Evolutionary conservation across 2,329 filamentous ascomycete species (phyloP).

Genomic region (Paramyrothecium roridum): DNA sequence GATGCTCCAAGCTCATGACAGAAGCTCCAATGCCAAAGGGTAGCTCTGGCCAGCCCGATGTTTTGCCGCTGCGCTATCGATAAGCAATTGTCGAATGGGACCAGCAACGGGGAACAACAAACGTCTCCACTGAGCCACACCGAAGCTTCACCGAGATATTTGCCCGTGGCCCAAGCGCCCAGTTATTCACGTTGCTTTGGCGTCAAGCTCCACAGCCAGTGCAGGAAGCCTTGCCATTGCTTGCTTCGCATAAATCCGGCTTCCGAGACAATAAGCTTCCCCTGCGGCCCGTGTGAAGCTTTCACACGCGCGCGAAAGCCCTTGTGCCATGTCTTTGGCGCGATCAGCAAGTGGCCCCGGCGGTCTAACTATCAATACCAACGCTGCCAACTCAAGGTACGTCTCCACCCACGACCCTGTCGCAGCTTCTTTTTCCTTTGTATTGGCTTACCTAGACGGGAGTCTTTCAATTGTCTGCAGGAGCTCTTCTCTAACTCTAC

Average conservation of each 20-base stretch:
- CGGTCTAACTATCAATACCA: slow-evolving; percentile 62
- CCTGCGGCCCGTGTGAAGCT: not conserved
- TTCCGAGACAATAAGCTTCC: slow-evolving; percentile 11
- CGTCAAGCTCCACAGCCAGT: slow-evolving; percentile 3
- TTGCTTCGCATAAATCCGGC: slow-evolving; percentile 13
- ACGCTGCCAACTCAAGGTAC: slow-evolving; percentile 50
- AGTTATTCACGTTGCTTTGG: slow-evolving; percentile 5
- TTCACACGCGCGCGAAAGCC: slow-evolving; percentile 1
- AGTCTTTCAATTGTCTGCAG: too few relatives aligned
- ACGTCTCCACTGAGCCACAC: slow-evolving; percentile 5
- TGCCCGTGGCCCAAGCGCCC: slow-evolving; percentile 15
- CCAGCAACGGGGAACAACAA: not conserved
- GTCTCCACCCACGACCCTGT: slow-evolving; percentile 6
- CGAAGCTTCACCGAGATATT: slow-evolving; percentile 5
- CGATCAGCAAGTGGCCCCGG: slow-evolving; percentile 58
- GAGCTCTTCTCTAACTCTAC: not conserved
- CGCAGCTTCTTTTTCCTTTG: too few relatives aligned
- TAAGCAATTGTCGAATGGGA: not conserved
- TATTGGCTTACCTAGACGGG: not conserved
- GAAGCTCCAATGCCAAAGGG: not conserved
- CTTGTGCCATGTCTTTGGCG: slow-evolving; percentile 42
- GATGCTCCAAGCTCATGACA: not conserved
- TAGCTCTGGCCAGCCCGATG: not conserved
- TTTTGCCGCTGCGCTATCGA: not conserved
- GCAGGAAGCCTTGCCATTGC: not conserved